Evolutionary conservation across 257 asterid species (phyloP).

Genomic region (Verbena officinalis): DNA sequence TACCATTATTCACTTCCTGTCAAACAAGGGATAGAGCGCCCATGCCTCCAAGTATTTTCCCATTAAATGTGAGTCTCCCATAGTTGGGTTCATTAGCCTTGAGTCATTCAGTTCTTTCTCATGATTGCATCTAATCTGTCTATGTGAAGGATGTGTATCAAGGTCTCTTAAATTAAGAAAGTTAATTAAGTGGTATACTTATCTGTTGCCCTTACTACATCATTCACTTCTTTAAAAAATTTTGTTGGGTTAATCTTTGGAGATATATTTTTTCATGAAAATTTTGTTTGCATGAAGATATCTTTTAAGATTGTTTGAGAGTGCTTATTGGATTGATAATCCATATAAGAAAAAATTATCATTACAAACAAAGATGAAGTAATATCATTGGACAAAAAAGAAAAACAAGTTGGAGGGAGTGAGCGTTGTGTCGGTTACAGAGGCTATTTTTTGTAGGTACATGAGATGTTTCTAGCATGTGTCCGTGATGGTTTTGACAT

Average conservation of each 20-base stretch:
- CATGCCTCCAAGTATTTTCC: neutral
- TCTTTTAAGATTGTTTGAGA: neutral
- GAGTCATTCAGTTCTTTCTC: neutral
- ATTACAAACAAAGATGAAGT: neutral
- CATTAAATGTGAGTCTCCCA: neutral
- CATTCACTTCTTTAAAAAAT: neutral
- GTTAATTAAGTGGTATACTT: neutral
- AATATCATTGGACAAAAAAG: neutral
- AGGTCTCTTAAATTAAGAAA: neutral
- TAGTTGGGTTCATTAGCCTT: neutral
- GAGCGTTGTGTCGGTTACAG: neutral
- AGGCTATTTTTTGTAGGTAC: neutral
- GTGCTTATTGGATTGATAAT: neutral
- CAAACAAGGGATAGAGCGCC: neutral
- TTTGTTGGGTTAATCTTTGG: conserved; percentile 3
- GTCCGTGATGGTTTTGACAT: neutral
- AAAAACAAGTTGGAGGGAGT: neutral
- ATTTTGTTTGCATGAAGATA: neutral
- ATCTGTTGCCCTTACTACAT: neutral
- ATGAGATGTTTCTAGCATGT: neutral
- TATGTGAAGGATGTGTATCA: neutral
- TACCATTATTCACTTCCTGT: neutral
- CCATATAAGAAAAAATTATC: neutral
- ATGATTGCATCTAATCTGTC: neutral
- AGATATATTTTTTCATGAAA: too few species aligned